Conservation (phyloP, 169 alveolate genomes). For the Condylostoma magnum region DNA sequence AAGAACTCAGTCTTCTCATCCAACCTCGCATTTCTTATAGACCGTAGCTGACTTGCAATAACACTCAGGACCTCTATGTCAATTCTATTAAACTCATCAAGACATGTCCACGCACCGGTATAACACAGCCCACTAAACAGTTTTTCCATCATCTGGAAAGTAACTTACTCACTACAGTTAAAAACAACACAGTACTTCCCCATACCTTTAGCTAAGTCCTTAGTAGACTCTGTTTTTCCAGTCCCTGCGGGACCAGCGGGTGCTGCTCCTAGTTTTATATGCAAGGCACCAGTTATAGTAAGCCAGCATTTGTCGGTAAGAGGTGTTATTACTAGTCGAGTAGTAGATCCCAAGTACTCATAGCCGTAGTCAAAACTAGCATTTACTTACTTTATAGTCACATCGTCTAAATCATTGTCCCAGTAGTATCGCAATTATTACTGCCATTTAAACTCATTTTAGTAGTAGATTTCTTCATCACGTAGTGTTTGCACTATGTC, state of each 20-base stretch:
- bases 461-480: conserved; percentile 59
- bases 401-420: conserved; percentile 75
- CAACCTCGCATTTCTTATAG: conserved; percentile 85
- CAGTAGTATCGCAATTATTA: conserved; percentile 89
- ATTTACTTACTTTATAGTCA: conserved; percentile 65
- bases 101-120: conserved; percentile 87
- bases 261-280: conserved; percentile 80
- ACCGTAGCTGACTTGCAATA: conserved; percentile 86
- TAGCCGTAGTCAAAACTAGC: conserved; percentile 61
- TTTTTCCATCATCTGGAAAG: conserved; percentile 51
- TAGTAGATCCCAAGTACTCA: conserved; percentile 83
- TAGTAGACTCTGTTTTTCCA: conserved; percentile 85
- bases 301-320: conserved; percentile 92
- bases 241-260: conserved; percentile 91
- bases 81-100: conserved; percentile 87
- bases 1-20: conserved; percentile 61
- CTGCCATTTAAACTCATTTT: conserved; percentile 90
- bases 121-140: conserved; percentile 80
- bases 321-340: conserved; percentile 84
- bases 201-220: conserved; percentile 82
- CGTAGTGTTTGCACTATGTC: conserved; percentile 86
- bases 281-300: conserved; percentile 87
- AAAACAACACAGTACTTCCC: conserved; percentile 81
- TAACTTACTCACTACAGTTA: conserved; percentile 77
- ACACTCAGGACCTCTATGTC: conserved; percentile 87